Base-by-base conservation (phyloP, 139 green algal genomes). In the Edaphochlamys debaryana region DNA sequence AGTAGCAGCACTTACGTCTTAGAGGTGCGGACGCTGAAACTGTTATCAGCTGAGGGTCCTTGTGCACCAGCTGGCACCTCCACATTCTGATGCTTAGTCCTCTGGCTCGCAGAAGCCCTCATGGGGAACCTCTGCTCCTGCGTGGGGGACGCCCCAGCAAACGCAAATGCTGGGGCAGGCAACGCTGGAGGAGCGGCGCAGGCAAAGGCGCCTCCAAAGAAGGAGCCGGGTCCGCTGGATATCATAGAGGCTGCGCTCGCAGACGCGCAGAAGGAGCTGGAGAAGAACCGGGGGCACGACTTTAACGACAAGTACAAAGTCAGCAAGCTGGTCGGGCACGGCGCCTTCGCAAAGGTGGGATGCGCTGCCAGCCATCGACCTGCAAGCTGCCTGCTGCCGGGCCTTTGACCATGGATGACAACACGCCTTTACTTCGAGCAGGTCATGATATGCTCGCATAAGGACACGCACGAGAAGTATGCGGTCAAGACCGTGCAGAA, bases 401-500 rank as follows among this genome's bases (percentile, higher is more conserved):
- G n/a, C n/a, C n/a, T n/a, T 37, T 50, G 52, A 56, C 70, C 42
- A 3, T 36, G 67, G 30, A 19, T 74, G 19, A 48, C 38, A 40
- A 42, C 68, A 5, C 36, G 45, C 17, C 52, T 30, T 62, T 67
- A 4, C 7, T 67, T 63, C 11, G 19, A 22, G 41, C 63, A 83
- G 77, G 86, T 90, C 17, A 85, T 76, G 62, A 87, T 87, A 27
- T 87, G 81, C 77, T 82, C 40, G 11, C 80, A 90, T n/a, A 87
- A 87, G 30, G 45, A 81, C n/a, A 90, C 86, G 45, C 56, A 86
- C n/a, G 81, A 88, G 48, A 71, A 88, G 64, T 90, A 67, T 63
- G 89, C 89, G 25, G 84, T 88, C 23, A 91, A 93, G 79, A 80
- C 76, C 36, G 87, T 93, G 45, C 77, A 85, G 60, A 93, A 93